These are phyloP conservation scores for Neurospora sp. DNA, from an alignment of 2,329 filamentous ascomycete genomes.

Conservation along the genomic window DNA sequence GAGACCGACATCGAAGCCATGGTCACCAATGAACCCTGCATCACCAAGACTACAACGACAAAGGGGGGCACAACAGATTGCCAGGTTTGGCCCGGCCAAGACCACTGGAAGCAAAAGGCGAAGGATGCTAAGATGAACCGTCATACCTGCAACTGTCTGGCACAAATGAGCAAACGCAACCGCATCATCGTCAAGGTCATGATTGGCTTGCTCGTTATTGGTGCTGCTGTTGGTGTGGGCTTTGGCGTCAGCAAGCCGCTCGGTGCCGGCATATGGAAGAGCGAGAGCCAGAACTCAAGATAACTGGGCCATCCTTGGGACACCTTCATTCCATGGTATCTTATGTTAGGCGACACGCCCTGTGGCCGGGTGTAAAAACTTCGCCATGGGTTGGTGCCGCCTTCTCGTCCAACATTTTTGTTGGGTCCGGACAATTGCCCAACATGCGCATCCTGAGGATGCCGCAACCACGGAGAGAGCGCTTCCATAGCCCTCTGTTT, in stretches of 20 bases:
- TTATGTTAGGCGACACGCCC: not conserved
- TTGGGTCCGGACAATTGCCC: not conserved
- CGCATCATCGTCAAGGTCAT: slow-evolving; percentile 43
- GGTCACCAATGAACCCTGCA: slow-evolving; percentile 30
- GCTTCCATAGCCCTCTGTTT: not conserved
- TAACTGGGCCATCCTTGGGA: not conserved
- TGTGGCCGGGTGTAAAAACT: not conserved
- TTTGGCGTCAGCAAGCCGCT: slow-evolving; percentile 53
- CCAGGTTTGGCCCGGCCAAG: slow-evolving; percentile 50
- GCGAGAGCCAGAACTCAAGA: slow-evolving; percentile 13
- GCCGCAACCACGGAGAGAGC: not conserved
- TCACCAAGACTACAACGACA: slow-evolving; percentile 25
- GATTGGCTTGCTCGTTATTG: slow-evolving; percentile 16
- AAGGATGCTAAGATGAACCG: slow-evolving; percentile 44
- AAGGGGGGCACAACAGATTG: slow-evolving; percentile 37
- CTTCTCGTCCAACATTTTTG: not conserved
- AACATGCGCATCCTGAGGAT: not conserved
- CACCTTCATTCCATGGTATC: not conserved
- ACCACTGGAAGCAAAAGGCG: slow-evolving; percentile 51
- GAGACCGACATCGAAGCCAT: slow-evolving; percentile 49
- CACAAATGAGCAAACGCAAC: slow-evolving; percentile 42
- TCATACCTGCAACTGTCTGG: slow-evolving; percentile 43
- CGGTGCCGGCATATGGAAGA: slow-evolving; percentile 47
- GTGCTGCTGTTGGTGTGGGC: slow-evolving; percentile 31
- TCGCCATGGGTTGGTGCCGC: not conserved